A percentile compares a stretch with the other conserved stretches of the same genome.
These are phyloP conservation scores for Schrenkiella parvula DNA, from an alignment of 345 rosid species.

Conservation along the genomic window DNA sequence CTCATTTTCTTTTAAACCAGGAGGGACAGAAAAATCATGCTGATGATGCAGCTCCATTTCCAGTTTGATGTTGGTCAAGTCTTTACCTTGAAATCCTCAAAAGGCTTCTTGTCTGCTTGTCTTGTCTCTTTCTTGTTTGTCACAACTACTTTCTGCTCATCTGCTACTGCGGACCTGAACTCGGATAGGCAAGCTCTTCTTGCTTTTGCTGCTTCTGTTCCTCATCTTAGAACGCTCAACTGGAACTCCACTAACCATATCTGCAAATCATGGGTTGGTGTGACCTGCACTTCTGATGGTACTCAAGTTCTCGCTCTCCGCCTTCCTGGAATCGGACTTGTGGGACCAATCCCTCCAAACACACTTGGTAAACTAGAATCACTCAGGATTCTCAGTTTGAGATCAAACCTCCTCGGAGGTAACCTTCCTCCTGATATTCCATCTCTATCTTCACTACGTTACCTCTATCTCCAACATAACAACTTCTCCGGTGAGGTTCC, in stretches of 20 bases:
- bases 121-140: slow-evolving; percentile 32
- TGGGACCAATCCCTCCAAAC: slow-evolving; percentile 56
- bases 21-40: slow-evolving; percentile 24
- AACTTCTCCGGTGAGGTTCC: slow-evolving; percentile 76
- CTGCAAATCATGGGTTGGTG: slow-evolving; percentile 73
- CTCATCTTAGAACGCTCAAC: slow-evolving; percentile 55
- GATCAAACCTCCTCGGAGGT: slow-evolving; percentile 66
- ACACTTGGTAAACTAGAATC: slow-evolving; percentile 70
- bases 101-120: slow-evolving; percentile 34
- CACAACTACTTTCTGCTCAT: slow-evolving; percentile 31
- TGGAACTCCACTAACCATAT: slow-evolving; percentile 51
- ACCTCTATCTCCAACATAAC: slow-evolving; percentile 71
- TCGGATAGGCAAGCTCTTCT: slow-evolving; percentile 73
- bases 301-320: slow-evolving; percentile 51
- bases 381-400: slow-evolving; percentile 59
- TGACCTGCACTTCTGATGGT: slow-evolving; percentile 43
- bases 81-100: slow-evolving; percentile 24
- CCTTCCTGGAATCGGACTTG: slow-evolving; percentile 72
- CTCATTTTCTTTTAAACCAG: slow-evolving; percentile 39
- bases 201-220: slow-evolving; percentile 51
- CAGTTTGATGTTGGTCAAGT: slow-evolving; percentile 10
- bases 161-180: slow-evolving; percentile 48
- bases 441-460: slow-evolving; percentile 51
- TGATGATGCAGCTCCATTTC: slow-evolving; percentile 27
- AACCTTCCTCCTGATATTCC: slow-evolving; percentile 66